Evolutionary conservation across 2,329 filamentous ascomycete species (phyloP).

Genomic region (Talaromyces sp.): DNA sequence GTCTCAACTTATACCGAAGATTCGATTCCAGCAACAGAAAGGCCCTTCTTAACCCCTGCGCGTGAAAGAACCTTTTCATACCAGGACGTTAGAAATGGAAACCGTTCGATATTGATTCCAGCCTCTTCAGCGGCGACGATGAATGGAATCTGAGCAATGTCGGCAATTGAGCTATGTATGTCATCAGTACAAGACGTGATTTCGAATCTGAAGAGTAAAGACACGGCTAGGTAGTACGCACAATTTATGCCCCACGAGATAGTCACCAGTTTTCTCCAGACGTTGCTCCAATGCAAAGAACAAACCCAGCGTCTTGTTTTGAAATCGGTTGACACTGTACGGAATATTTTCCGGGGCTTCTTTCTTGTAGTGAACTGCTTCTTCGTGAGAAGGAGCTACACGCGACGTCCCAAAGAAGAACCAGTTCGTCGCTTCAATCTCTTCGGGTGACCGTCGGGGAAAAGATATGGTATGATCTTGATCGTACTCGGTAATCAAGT

Average conservation of each 20-base stretch:
- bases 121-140: constrained; percentile 5
- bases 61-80: background rate
- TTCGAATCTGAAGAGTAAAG: background rate
- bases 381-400: background rate
- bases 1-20: background rate
- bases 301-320: background rate
- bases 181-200: background rate
- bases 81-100: background rate
- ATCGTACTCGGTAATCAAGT: background rate
- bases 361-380: background rate
- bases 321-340: background rate
- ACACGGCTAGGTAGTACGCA: background rate
- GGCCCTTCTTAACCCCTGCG: background rate
- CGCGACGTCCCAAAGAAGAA: background rate
- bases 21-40: background rate
- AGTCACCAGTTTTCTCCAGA: background rate
- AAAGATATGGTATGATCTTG: background rate
- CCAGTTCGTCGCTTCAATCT: background rate
- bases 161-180: background rate
- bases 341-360: background rate
- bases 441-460: background rate
- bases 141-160: constrained; percentile 1
- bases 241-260: constrained; percentile 7
- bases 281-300: background rate
- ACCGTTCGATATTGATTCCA: background rate